Conservation (phyloP, 1,284 basidiomycete species). For the Sanghuangporus sanghuang region DNA sequence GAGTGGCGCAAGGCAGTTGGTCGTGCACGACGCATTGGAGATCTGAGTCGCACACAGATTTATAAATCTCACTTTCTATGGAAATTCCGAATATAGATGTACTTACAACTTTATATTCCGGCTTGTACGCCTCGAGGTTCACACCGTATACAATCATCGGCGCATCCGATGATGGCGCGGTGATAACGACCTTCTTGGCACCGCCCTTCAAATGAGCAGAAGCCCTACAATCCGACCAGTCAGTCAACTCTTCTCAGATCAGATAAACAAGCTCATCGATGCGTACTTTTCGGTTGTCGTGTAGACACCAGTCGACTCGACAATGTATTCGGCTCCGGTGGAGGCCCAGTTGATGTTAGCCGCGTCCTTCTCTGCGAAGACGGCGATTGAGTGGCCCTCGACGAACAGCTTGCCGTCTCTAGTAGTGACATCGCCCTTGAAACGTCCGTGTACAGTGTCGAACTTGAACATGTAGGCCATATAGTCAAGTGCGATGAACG, state of each 20-base stretch:
- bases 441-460: slow-evolving; percentile 96
- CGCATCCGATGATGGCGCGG: slow-evolving; percentile 96
- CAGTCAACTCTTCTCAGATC: neutral
- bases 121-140: slow-evolving; percentile 92
- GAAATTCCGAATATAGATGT: neutral
- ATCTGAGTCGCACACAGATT: slow-evolving; percentile 42
- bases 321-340: slow-evolving; percentile 86
- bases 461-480: slow-evolving; percentile 99
- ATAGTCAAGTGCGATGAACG: slow-evolving; percentile 95
- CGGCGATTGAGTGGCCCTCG: slow-evolving; percentile 74
- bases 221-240: slow-evolving; percentile 52
- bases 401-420: slow-evolving; percentile 91
- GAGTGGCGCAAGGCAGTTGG: slow-evolving; percentile 98
- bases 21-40: slow-evolving; percentile 99
- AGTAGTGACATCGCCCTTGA: slow-evolving; percentile 80
- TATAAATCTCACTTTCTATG: neutral
- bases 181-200: slow-evolving; percentile 99
- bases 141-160: slow-evolving; percentile 98
- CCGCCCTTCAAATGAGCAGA: slow-evolving; percentile 95
- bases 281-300: slow-evolving; percentile 83
- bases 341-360: slow-evolving; percentile 81
- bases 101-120: slow-evolving; percentile 83
- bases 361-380: slow-evolving; percentile 89
- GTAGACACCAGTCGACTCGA: slow-evolving; percentile 99
- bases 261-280: neutral